Evolutionary conservation across 2,329 filamentous ascomycete genomes (phyloP).

Genomic region (Immersiporthe knoxdaviesiana): DNA sequence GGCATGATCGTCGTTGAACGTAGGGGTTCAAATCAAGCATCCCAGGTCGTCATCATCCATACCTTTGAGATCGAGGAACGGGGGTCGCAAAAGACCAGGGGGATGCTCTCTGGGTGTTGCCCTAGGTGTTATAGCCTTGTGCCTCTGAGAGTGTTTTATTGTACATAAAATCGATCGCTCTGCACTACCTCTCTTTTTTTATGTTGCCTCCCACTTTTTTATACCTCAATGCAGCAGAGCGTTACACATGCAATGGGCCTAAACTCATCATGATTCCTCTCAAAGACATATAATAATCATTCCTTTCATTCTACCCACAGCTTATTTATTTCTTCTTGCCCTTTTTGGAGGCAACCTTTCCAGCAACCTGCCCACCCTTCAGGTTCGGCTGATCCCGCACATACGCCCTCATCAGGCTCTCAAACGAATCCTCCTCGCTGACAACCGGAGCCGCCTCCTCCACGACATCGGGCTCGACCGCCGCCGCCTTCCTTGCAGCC

Average conservation of each 20-base stretch:
- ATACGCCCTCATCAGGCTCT: constrained; percentile 58
- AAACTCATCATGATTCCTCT: not conserved
- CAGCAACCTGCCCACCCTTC: constrained; percentile 39
- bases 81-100: not conserved
- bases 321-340: constrained; percentile 30
- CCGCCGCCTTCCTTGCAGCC: constrained; percentile 30
- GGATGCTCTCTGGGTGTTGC: constrained; percentile 2
- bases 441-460: constrained; percentile 29
- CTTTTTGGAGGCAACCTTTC: constrained; percentile 22
- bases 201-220: constrained; percentile 43
- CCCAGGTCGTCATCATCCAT: not conserved
- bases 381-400: constrained; percentile 44
- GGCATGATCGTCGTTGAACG: constrained; percentile 20
- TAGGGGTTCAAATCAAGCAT: too few relatives aligned
- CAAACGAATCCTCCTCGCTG: constrained; percentile 43
- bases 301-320: not conserved
- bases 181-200: constrained; percentile 52
- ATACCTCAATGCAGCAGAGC: constrained; percentile 14
- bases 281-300: not conserved
- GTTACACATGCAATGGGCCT: constrained; percentile 33
- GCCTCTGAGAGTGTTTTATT: constrained; percentile 10
- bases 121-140: constrained; percentile 21
- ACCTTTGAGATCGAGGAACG: not conserved
- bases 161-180: constrained; percentile 33
- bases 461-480: constrained; percentile 33